phyloP scores from a whole-genome alignment of 2,329 filamentous ascomycete species.

The Fusarium duplospermum region DNA sequence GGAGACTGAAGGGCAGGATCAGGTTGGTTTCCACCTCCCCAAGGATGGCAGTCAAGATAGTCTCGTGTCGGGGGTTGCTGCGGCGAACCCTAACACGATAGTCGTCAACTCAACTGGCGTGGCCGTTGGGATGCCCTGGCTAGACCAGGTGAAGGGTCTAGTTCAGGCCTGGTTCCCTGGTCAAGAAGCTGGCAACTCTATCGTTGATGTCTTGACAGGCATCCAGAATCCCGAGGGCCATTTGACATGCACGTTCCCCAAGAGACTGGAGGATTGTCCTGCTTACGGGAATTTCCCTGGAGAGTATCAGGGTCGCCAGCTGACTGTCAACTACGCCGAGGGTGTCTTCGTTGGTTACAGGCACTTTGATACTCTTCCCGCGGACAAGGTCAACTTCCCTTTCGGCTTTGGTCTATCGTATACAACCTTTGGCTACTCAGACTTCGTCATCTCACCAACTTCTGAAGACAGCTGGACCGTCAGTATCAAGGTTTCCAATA shows the following conservation, averaged over 20 bases:
- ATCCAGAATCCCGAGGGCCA: slow-evolving; percentile 65
- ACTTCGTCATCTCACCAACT: background rate
- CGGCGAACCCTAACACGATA: slow-evolving; percentile 66
- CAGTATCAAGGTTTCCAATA: slow-evolving; percentile 66
- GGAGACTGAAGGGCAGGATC: slow-evolving; percentile 28
- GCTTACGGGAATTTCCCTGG: slow-evolving; percentile 69
- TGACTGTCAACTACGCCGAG: slow-evolving; percentile 72
- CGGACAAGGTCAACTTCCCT: slow-evolving; percentile 20
- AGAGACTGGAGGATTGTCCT: slow-evolving; percentile 68
- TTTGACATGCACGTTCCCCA: slow-evolving; percentile 69
- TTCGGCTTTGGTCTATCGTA: slow-evolving; percentile 28
- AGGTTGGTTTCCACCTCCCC: background rate
- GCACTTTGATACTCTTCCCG: slow-evolving; percentile 67
- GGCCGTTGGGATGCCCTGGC: slow-evolving; percentile 67
- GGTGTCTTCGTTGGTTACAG: slow-evolving; percentile 76
- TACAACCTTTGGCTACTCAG: slow-evolving; percentile 45
- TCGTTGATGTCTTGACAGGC: slow-evolving; percentile 73
- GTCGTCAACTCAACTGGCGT: slow-evolving; percentile 73
- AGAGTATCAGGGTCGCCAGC: slow-evolving; percentile 55
- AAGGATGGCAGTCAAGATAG: background rate
- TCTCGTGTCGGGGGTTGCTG: slow-evolving; percentile 66
- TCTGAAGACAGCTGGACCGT: slow-evolving; percentile 43
- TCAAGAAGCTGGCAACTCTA: slow-evolving; percentile 69
- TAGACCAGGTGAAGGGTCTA: slow-evolving; percentile 64
- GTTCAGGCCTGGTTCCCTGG: slow-evolving; percentile 58